Percentiles rank a stretch among this genome's conserved stretches.
Conservation (phyloP, 2,329 filamentous ascomycete species). For the Lasiodiplodia theobromae region DNA sequence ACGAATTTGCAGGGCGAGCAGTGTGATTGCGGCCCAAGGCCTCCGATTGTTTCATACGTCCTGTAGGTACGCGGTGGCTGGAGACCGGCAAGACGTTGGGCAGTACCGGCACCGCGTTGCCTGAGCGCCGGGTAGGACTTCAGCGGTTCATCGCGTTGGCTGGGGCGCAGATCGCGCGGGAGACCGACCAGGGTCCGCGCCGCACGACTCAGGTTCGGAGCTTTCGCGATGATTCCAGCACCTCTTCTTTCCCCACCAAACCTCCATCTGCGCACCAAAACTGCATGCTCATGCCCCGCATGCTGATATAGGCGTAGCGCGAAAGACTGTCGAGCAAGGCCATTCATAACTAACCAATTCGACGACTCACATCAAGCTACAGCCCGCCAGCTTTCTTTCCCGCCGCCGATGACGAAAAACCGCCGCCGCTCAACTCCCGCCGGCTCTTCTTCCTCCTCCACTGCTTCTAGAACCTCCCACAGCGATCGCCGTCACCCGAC, state of each 20-base stretch:
- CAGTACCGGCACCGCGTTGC: neutral
- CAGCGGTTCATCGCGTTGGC: neutral
- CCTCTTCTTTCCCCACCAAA: neutral
- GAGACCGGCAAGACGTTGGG: neutral
- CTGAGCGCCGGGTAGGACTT: neutral
- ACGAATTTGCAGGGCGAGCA: neutral
- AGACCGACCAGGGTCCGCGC: neutral
- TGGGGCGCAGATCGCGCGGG: too few relatives aligned
- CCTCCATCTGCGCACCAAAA: neutral
- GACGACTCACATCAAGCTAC: neutral
- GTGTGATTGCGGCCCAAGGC: slow-evolving; percentile 1
- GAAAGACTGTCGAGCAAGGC: neutral
- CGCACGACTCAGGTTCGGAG: neutral
- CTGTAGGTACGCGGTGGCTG: neutral
- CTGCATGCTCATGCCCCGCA: neutral
- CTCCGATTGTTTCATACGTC: neutral
- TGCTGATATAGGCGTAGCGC: slow-evolving; percentile 4
- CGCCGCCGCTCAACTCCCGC: neutral
- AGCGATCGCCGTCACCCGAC: neutral
- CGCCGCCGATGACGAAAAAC: neutral
- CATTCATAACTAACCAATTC: neutral
- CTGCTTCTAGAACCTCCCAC: slow-evolving; percentile 23
- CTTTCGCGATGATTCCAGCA: slow-evolving; percentile 18
- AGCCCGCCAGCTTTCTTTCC: neutral
- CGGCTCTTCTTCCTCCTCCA: neutral